phyloP scores from a whole-genome alignment of 2,329 filamentous ascomycete species.

The Atkinsonella hypoxylon region DNA sequence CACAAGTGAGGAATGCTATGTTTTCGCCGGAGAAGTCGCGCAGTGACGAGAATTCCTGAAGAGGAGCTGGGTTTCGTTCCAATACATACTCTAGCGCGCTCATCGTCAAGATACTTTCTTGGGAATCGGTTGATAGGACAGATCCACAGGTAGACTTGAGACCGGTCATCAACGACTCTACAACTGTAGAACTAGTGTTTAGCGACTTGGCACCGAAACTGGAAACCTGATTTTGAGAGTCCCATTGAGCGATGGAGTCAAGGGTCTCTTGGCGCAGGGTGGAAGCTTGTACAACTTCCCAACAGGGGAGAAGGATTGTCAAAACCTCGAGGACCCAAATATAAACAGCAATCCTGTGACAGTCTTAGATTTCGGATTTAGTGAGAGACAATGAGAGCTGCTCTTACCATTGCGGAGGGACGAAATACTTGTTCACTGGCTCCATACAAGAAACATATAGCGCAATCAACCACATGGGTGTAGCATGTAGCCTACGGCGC shows the following conservation, averaged over 20 bases:
- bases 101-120: conserved; percentile 43
- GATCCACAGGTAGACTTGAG: conserved; percentile 23
- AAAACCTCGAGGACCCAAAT: conserved; percentile 49
- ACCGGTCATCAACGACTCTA: conserved; percentile 16
- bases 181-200: conserved; percentile 12
- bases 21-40: conserved; percentile 62
- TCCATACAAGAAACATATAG: conserved; percentile 29
- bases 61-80: conserved; percentile 42
- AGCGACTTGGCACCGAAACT: conserved; percentile 10
- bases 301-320: conserved; percentile 49
- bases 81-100: conserved; percentile 50
- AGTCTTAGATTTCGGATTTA: background rate
- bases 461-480: conserved; percentile 52
- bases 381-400: conserved; percentile 32
- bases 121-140: conserved; percentile 10
- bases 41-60: conserved; percentile 52
- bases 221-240: conserved; percentile 22
- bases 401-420: conserved; percentile 45
- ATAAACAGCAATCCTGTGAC: conserved; percentile 32
- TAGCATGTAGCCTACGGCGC: conserved; percentile 39
- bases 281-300: conserved; percentile 37
- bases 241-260: conserved; percentile 32
- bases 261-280: conserved; percentile 29
- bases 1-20: conserved; percentile 51
- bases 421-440: conserved; percentile 34